These are phyloP conservation scores for Sporothrix mexicana DNA, from an alignment of 2,329 filamentous ascomycete genomes.

Conservation along the genomic window DNA sequence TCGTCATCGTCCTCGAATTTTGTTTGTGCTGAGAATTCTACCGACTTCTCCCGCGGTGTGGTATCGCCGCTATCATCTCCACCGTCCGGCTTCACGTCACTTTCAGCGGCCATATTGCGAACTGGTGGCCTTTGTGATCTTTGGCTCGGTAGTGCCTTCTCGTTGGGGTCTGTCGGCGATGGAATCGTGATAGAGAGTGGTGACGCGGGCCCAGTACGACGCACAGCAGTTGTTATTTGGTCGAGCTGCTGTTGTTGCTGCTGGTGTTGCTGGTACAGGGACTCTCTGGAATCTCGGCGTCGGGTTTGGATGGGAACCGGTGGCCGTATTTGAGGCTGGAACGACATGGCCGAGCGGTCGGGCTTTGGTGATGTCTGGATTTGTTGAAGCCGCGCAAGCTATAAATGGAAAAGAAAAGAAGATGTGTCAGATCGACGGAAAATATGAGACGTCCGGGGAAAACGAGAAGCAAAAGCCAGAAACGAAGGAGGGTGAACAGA, in stretches of 20 bases:
- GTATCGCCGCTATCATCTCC: constrained; percentile 39
- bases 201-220: constrained; percentile 38
- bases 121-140: neutral
- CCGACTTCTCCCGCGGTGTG: constrained; percentile 47
- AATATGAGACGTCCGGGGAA: constrained; percentile 29
- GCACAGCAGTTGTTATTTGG: constrained; percentile 40
- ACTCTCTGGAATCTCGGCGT: constrained; percentile 39
- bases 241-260: constrained; percentile 39
- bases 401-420: constrained; percentile 2
- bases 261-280: constrained; percentile 38
- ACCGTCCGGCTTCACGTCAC: constrained; percentile 32
- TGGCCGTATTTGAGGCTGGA: constrained; percentile 31
- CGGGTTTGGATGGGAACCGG: constrained; percentile 39
- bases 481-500: constrained; percentile 28
- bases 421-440: constrained; percentile 34
- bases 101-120: constrained; percentile 18
- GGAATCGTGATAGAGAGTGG: constrained; percentile 45
- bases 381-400: constrained; percentile 43
- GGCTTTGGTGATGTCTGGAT: constrained; percentile 29
- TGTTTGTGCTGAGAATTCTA: constrained; percentile 43
- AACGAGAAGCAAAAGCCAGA: constrained; percentile 24
- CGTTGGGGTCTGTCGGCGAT: constrained; percentile 18
- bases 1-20: constrained; percentile 40
- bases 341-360: constrained; percentile 28
- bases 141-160: constrained; percentile 10